Evolutionary conservation across 345 rosid species (phyloP).

Genomic region (Atalantia buxifolia): DNA sequence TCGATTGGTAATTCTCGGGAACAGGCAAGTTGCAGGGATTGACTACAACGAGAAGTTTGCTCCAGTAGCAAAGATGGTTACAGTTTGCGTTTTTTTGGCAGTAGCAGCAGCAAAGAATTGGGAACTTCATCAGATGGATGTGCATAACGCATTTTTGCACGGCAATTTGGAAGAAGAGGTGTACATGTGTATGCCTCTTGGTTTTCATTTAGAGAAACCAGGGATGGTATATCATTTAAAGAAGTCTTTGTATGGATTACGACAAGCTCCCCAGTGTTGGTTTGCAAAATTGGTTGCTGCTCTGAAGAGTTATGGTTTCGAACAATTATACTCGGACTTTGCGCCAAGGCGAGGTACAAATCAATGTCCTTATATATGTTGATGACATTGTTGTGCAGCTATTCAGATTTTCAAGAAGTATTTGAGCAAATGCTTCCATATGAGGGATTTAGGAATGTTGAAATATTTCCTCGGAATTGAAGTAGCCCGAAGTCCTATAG

Average conservation of each 20-base stretch:
- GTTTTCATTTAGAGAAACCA: neutral
- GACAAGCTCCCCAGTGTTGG: neutral
- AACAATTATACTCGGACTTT: neutral
- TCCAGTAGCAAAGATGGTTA: neutral
- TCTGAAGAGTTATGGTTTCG: neutral
- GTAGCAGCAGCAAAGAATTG: neutral
- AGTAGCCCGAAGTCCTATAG: no score
- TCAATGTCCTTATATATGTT: no score
- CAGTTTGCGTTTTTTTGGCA: neutral
- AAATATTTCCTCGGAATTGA: no score
- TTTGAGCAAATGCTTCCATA: no score
- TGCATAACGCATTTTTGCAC: neutral
- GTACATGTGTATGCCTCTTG: neutral
- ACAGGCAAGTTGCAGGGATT: neutral
- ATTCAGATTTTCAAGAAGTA: no score
- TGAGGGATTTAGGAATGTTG: no score
- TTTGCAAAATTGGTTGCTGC: neutral
- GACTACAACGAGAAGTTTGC: neutral
- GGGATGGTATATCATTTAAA: neutral
- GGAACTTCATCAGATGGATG: slow-evolving; percentile 8
- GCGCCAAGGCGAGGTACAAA: no score
- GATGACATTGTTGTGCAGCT: no score
- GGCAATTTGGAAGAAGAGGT: neutral
- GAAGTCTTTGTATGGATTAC: neutral
- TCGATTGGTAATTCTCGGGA: no score